Conservation (phyloP, 1,284 basidiomycete genomes). For the Clitocybe nebularis region DNA sequence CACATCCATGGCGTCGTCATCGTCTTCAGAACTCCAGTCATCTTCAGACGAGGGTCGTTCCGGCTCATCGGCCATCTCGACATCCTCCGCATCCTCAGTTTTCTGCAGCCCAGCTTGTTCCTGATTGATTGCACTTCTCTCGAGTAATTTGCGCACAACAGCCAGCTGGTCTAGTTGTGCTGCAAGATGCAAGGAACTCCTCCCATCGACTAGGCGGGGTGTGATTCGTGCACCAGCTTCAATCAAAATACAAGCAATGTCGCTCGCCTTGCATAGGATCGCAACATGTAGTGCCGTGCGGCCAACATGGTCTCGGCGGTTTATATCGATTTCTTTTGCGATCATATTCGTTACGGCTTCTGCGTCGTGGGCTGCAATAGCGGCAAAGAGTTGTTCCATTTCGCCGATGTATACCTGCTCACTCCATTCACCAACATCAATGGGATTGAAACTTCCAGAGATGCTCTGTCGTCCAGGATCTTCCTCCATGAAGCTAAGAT, state of each 20-base stretch:
- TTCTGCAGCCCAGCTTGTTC: slow-evolving; percentile 26
- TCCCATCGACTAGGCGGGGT: slow-evolving; percentile 50
- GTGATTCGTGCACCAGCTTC: slow-evolving; percentile 53
- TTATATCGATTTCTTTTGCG: slow-evolving; percentile 38
- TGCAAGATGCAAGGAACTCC: slow-evolving; percentile 51
- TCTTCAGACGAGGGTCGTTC: slow-evolving; percentile 38
- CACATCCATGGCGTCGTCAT: slow-evolving; percentile 28
- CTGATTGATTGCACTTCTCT: slow-evolving; percentile 40
- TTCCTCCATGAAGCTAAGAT: slow-evolving; percentile 48
- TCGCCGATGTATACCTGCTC: slow-evolving; percentile 53
- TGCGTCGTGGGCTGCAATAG: slow-evolving; percentile 43
- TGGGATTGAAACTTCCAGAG: slow-evolving; percentile 60
- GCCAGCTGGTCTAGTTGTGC: slow-evolving; percentile 40
- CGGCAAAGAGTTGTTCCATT: slow-evolving; percentile 48
- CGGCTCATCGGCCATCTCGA: slow-evolving; percentile 20
- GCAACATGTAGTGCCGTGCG: slow-evolving; percentile 54
- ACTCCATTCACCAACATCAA: slow-evolving; percentile 63
- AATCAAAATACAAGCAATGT: slow-evolving; percentile 46
- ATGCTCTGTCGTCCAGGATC: slow-evolving; percentile 58
- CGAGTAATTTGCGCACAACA: slow-evolving; percentile 46
- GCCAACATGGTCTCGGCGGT: slow-evolving; percentile 55
- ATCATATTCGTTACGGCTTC: slow-evolving; percentile 35
- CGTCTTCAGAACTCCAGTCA: slow-evolving; percentile 43
- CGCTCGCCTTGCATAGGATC: slow-evolving; percentile 38
- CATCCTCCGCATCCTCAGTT: slow-evolving; percentile 26